phyloP scores from a whole-genome alignment of 257 asterid genomes.

The Cynanchum wilfordii region DNA sequence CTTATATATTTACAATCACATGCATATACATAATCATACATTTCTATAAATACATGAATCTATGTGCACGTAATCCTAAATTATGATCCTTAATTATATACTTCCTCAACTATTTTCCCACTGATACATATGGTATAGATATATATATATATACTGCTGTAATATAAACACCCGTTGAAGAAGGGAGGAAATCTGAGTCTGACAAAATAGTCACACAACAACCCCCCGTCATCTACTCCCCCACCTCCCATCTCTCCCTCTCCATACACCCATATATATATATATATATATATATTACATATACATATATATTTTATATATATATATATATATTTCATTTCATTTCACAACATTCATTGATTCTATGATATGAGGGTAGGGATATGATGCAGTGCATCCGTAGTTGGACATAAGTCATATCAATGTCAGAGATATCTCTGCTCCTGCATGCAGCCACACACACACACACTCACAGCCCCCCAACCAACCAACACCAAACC shows the following conservation, averaged over 20 bases:
- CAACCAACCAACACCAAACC: constrained; percentile 14
- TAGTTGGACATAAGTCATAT: constrained; percentile 43
- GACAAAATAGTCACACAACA: background rate
- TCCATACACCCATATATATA: constrained; percentile 16
- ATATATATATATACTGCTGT: background rate
- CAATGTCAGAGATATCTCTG: constrained; percentile 43
- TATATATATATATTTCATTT: background rate
- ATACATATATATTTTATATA: background rate
- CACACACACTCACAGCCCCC: constrained; percentile 24
- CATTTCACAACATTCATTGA: constrained; percentile 15
- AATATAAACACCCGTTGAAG: background rate
- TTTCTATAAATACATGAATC: no score
- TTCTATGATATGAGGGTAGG: background rate
- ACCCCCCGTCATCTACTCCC: background rate
- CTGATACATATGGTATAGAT: background rate
- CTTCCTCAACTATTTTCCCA: background rate
- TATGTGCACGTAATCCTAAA: no score
- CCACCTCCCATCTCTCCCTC: background rate
- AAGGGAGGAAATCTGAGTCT: background rate
- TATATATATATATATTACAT: background rate
- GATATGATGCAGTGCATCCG: constrained; percentile 5
- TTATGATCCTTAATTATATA: no score
- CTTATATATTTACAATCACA: no score
- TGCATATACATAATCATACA: no score
- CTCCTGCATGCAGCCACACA: constrained; percentile 24